phyloP scores from a whole-genome alignment of 768 basidiomycete species.

The Panaeolus cyanescens region DNA sequence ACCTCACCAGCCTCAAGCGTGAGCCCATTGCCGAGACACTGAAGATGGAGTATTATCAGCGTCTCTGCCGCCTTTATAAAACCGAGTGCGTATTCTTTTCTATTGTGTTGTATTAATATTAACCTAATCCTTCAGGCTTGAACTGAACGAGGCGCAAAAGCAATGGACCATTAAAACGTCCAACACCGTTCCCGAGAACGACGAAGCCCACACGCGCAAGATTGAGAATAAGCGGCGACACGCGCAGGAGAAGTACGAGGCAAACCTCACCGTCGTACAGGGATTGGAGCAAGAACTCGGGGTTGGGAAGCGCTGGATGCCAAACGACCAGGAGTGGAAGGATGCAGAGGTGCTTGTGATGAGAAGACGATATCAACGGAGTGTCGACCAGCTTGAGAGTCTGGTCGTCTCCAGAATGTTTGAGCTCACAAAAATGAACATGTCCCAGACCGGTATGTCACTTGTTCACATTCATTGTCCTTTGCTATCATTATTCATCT shows the following conservation, averaged over 20 bases:
- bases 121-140: too few relatives aligned
- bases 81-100: slow-evolving; percentile 11
- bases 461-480: background rate
- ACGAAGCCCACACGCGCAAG: background rate
- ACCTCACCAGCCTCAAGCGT: slow-evolving; percentile 10
- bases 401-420: slow-evolving; percentile 23
- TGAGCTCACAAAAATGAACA: slow-evolving; percentile 27
- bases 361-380: slow-evolving; percentile 20
- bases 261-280: slow-evolving; percentile 22
- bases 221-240: slow-evolving; percentile 13
- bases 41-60: slow-evolving; percentile 20
- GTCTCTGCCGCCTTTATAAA: slow-evolving; percentile 5
- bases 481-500: background rate
- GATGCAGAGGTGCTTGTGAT: slow-evolving; percentile 16
- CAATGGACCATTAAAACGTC: background rate
- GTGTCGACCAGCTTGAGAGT: slow-evolving; percentile 18
- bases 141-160: too few relatives aligned
- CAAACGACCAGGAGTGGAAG: slow-evolving; percentile 23
- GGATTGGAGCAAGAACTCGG: slow-evolving; percentile 24
- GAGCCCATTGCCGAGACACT: slow-evolving; percentile 17
- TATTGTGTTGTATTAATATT: background rate
- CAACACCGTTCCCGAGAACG: background rate
- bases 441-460: slow-evolving; percentile 27
- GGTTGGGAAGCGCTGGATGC: slow-evolving; percentile 29
- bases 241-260: slow-evolving; percentile 23